A percentile compares a stretch with the other conserved stretches of the same genome.
Conservation (phyloP, 495 filamentous ascomycete species). For the Astrothelium macrocarpum region DNA sequence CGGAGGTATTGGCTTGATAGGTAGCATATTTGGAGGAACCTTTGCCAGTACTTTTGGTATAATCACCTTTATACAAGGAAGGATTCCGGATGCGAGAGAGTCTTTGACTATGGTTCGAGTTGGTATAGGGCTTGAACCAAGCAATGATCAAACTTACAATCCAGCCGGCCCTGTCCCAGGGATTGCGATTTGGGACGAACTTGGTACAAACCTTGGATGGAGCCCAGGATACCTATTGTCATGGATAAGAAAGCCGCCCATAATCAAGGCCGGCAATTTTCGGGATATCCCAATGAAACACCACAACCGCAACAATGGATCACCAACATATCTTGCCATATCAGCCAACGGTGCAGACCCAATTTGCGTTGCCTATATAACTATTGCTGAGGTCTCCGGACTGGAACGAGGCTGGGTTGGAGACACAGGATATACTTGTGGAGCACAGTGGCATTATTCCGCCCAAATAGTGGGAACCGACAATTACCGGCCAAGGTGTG, state of each 20-base stretch:
- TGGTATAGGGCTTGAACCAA: background rate
- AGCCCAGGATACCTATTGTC: background rate
- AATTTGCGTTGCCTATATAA: background rate
- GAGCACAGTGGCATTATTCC: background rate
- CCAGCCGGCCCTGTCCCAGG: background rate
- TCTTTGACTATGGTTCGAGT: background rate
- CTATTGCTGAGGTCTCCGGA: background rate
- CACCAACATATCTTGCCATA: background rate
- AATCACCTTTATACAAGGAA: background rate
- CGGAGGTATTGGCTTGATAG: background rate
- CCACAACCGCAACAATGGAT: background rate
- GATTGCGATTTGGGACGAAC: background rate
- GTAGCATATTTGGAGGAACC: background rate
- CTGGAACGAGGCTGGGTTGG: background rate
- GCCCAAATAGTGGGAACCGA: background rate
- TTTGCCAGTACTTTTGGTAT: background rate
- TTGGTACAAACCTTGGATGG: background rate
- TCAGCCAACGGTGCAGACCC: background rate
- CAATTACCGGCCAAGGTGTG: background rate
- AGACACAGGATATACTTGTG: background rate
- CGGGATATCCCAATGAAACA: background rate
- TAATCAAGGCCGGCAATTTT: background rate
- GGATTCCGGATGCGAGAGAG: background rate
- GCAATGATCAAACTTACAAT: background rate
- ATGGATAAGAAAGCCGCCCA: background rate